Percentiles rank a stretch among this genome's conserved stretches.
phyloP scores from a whole-genome alignment of 2,329 filamentous ascomycete species.

The Fusarium sp. region DNA sequence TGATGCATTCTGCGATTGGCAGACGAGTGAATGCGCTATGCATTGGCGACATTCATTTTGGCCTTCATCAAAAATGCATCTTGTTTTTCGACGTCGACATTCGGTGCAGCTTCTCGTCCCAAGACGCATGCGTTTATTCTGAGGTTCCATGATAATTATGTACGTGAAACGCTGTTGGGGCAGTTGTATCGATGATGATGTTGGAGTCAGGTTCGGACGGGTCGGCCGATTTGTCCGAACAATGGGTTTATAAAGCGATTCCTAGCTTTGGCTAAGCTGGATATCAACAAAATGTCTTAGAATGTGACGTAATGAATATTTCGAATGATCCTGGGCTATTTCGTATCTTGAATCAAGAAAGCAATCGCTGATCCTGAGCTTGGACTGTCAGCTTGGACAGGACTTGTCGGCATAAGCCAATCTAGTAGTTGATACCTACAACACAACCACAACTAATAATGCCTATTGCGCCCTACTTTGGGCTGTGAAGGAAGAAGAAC shows the following conservation, averaged over 20 bases:
- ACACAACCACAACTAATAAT: too few species aligned
- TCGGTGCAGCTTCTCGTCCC: constrained; percentile 54
- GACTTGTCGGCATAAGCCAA: neutral
- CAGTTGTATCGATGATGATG: neutral
- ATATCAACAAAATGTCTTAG: too few species aligned
- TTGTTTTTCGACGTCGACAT: constrained; percentile 64
- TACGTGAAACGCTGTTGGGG: neutral
- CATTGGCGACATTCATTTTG: constrained; percentile 59
- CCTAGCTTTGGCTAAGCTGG: too few species aligned
- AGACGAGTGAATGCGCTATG: constrained; percentile 57
- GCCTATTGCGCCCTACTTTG: too few species aligned
- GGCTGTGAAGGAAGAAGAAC: too few species aligned
- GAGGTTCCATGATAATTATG: neutral
- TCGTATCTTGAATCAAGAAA: too few species aligned
- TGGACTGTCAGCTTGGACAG: too few species aligned
- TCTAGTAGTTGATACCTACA: too few species aligned
- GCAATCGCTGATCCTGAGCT: too few species aligned
- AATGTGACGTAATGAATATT: too few species aligned
- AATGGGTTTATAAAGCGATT: too few species aligned
- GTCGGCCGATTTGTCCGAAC: neutral
- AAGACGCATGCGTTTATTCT: constrained; percentile 48
- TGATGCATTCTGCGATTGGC: constrained; percentile 57
- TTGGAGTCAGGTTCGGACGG: constrained; percentile 10
- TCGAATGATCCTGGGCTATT: too few species aligned
- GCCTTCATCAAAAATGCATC: constrained; percentile 58